Base-by-base conservation (phyloP, 257 asterid species). In the Gentiana dahurica region DNA sequence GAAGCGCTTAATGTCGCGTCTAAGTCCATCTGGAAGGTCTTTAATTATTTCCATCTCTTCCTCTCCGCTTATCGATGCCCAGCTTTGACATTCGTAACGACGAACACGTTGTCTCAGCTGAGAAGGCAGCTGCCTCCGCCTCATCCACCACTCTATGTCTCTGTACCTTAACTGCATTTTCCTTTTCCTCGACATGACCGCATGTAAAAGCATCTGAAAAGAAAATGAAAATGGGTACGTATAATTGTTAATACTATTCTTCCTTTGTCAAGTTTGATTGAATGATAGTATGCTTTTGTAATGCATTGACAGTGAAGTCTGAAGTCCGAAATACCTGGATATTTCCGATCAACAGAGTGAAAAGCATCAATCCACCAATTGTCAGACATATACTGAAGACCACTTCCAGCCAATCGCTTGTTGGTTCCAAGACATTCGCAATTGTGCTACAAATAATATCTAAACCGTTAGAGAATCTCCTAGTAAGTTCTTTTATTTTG, bases 81-180 rank as follows among this genome's bases (percentile, higher is more conserved):
- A 88, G 39, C 85, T 70, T 13, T 83, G 97, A 39, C 89, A 78
- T 46, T 92, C 97, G 64, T 78, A 83, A 37, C 83, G 85, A 6
- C 95, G 80, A 54, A 92, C 99, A 62, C 99, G 75, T 34, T 72
- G 81, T 60, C 99, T 71, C 37, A 92, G 76, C 12, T 64, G 81
- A 5, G 92, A 73, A 1, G 99, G 99, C 62, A 92, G 54, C 11
- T 92, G 99, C 54, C 99, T 73, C 55, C 97, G 77, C 68, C 49
- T 83, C 99, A 92, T 92, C 99, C 99, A 92, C 99, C 99, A 85
- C 63, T 92, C 99, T 93, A 92, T 78, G 67, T 92, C 98, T 34
- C 97, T 70, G 64, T 85, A 81, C 66, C 98, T 73, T 51, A 85
- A 74, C 71, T 88, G 98, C 95, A 85, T 83, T 71, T 84, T 92